A percentile compares a stretch with the other conserved stretches of the same genome.
phyloP scores from a whole-genome alignment of 2,329 filamentous ascomycete species.

The Xylaria sp. region DNA sequence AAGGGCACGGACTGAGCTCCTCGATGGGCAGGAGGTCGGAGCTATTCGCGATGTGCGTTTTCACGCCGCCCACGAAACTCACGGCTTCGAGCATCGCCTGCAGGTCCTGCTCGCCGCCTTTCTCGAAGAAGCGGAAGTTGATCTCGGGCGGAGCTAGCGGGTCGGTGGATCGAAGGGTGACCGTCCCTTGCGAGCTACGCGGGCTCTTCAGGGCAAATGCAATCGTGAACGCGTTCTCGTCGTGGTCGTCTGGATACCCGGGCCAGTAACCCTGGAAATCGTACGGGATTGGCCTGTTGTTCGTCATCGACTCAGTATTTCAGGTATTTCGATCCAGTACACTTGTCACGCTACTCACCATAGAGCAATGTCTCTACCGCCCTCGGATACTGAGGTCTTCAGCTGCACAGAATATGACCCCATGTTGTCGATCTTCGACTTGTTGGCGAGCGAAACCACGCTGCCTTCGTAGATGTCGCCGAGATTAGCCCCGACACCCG shows the following conservation, averaged over 20 bases:
- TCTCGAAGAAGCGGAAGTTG: slow-evolving; percentile 65
- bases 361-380: slow-evolving; percentile 20
- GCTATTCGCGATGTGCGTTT: slow-evolving; percentile 41
- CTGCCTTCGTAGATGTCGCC: slow-evolving; percentile 59
- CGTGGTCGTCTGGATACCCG: slow-evolving; percentile 26
- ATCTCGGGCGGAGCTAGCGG: slow-evolving; percentile 69
- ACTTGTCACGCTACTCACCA: slow-evolving; percentile 1
- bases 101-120: slow-evolving; percentile 47
- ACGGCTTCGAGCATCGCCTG: slow-evolving; percentile 36
- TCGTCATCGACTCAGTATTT: background rate
- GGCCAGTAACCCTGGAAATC: slow-evolving; percentile 34
- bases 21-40: slow-evolving; percentile 43
- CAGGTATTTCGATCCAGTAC: background rate
- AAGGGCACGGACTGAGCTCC: slow-evolving; percentile 26
- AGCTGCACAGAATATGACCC: slow-evolving; percentile 30
- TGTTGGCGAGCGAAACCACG: slow-evolving; percentile 40
- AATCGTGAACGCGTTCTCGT: slow-evolving; percentile 48
- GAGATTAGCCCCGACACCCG: slow-evolving; percentile 62
- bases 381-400: slow-evolving; percentile 30
- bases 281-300: slow-evolving; percentile 2
- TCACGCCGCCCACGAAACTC: slow-evolving; percentile 53
- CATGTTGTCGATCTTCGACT: slow-evolving; percentile 15
- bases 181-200: slow-evolving; percentile 62
- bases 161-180: slow-evolving; percentile 64
- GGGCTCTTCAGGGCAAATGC: slow-evolving; percentile 61